These are phyloP conservation scores for Fraxinus excelsior DNA, from an alignment of 257 asterid genomes.

Conservation along the genomic window DNA sequence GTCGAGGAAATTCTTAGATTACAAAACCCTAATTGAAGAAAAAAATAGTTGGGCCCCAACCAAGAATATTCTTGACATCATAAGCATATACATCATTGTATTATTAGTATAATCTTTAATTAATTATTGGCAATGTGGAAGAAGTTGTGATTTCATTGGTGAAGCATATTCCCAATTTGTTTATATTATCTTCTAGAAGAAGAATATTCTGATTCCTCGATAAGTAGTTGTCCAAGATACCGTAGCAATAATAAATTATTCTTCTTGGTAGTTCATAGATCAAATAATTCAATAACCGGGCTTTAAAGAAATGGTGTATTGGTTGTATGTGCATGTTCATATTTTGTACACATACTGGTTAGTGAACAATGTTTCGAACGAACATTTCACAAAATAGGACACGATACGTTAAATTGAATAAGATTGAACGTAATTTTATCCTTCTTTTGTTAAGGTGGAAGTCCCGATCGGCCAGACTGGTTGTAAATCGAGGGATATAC, in stretches of 20 bases:
- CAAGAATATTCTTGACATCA: slow-evolving; percentile 41
- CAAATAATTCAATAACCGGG: neutral
- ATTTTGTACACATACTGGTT: neutral
- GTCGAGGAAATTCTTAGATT: neutral
- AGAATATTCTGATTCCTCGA: slow-evolving; percentile 40
- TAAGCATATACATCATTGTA: slow-evolving; percentile 37
- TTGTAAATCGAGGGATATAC: too few species aligned
- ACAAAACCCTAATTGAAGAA: neutral
- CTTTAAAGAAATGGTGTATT: neutral
- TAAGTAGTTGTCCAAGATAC: slow-evolving; percentile 44
- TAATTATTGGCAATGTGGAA: slow-evolving; percentile 20
- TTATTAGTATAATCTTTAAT: slow-evolving; percentile 1
- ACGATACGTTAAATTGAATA: too few species aligned
- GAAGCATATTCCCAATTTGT: slow-evolving; percentile 34
- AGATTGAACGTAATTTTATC: too few species aligned
- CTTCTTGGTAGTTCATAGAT: slow-evolving; percentile 14
- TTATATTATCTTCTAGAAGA: slow-evolving; percentile 39
- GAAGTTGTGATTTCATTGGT: slow-evolving; percentile 35
- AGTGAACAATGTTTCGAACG: neutral
- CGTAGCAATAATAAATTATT: neutral
- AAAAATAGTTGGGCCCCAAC: slow-evolving; percentile 7
- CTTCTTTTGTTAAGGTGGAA: too few species aligned
- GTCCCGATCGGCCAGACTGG: too few species aligned
- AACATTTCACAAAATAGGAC: too few species aligned
- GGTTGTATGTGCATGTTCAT: slow-evolving; percentile 7